Base-by-base conservation (phyloP, 2,329 filamentous ascomycete genomes). In the Aureobasidium uvarum region DNA sequence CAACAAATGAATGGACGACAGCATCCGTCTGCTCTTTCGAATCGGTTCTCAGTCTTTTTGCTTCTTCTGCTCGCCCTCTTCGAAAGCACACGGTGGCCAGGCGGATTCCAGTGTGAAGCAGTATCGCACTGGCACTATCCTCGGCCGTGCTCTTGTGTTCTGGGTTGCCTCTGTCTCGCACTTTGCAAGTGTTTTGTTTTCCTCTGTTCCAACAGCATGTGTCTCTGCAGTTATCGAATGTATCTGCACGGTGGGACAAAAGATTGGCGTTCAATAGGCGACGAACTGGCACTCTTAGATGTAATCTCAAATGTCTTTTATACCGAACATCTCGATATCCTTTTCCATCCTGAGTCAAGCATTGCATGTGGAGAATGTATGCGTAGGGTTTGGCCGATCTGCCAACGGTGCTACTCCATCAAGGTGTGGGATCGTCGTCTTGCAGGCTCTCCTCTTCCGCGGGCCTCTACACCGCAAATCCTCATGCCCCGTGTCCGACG, bases 271-370 rank as follows among this genome's bases (percentile, higher is more conserved):
- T 46, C 8, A 18, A 13, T 13, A 20, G 36, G 33, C 39, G 50
- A 54, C 39, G 23, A 18, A 64, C 33, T 39, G n/a, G 33, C 33
- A 46, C 50, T 55, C 43, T 33, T 63, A 64, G 39, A 64, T 64
- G 50, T 64, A 64, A 64, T 64, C 60, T 46, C 50, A 55, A 64
- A 64, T 64, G 60, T 64, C 33, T 54, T 51, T 54, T 63, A 23
- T 63, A 33, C 13, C 48, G 14, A 25, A n/a, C 23, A 25, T 23
- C 25, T 25, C 20, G 25, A 20, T 10, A 11, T 45, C 4, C 13
- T n/a, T 25, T 38, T 36, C 33, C 46, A 54, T 14, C 10, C 11
- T 36, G 25, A 11, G 36, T 46, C 18, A 41, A 43, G 18, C 25
- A 46, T 33, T 10, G 39, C 28, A 58, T 59, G 59, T 62, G 59